Base-by-base conservation (phyloP, 2,329 filamentous ascomycete species). In the Alternaria arborescens region DNA sequence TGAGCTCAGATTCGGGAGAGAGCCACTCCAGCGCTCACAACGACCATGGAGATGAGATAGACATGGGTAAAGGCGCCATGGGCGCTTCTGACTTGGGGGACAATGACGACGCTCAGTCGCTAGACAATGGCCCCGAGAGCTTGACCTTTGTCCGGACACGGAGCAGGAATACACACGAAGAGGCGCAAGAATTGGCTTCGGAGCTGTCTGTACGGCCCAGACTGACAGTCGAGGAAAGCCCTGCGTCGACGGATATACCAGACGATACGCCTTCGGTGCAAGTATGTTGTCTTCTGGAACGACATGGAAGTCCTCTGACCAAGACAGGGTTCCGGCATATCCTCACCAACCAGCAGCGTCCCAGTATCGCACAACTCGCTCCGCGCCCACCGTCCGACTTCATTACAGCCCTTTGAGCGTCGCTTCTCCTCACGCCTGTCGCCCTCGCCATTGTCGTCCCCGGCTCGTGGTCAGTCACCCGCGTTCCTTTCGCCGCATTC, bases 341-440 rank as follows among this genome's bases (percentile, higher is more conserved):
- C 86, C 20, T 85, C 92, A 5, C 88, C 89, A n/a, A 87, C 88
- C 38, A 93, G 92, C 79, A 93, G 90, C 71, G 82, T 91, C 38
- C 85, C 93, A 28, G 88, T 89, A 4, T 89, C 90, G 36, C 83
- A 89, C 60, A 88, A 88, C 67, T 89, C 90, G 16, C 85, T 90
- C 59, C 85, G 88, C 20, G 85, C 91, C 66, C 93, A 90, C 69
- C 89, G 92, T 14, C 92, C 91, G 16, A 91, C 91, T 20, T 93
- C 92, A 16, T 91, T 97, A 71, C 89, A 94, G 73, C 94, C 95
- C 5, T 99, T 99, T 78, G 95, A 99, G 76, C 89, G 93, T 65
- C 89, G 95, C 57, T 99, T 99, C 79, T 93, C 96, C 76, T 94
- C 94, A 16, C 89, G 94, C 48, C 55, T 97, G 60, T 88, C 89